Percentiles rank a stretch among this genome's conserved stretches.
These are phyloP conservation scores for Suhomyces faveliae DNA, from an alignment of 805 yeast species.

Conservation along the genomic window DNA sequence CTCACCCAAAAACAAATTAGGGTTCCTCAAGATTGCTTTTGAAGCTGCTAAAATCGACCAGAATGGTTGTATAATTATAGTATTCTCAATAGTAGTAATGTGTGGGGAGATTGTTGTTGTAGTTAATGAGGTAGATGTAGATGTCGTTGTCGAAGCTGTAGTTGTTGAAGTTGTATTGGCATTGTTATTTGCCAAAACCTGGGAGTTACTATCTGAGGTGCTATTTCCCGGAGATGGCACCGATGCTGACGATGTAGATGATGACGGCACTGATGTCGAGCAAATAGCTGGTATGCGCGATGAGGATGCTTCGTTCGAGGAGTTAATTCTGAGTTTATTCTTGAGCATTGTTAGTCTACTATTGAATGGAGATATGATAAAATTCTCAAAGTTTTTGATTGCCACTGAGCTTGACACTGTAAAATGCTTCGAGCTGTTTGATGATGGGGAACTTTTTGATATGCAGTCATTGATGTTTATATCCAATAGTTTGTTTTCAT, in stretches of 20 bases:
- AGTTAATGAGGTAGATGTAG: constrained; percentile 11
- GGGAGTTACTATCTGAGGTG: not conserved
- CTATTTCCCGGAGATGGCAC: not conserved
- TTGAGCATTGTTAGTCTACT: constrained; percentile 9
- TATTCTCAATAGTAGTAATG: constrained; percentile 16
- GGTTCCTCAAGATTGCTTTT: constrained; percentile 28
- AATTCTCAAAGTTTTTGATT: constrained; percentile 14
- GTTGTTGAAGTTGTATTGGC: constrained; percentile 10
- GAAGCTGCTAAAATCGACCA: constrained; percentile 44
- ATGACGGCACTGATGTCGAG: not conserved
- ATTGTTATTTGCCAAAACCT: not conserved
- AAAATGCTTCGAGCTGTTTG: not conserved
- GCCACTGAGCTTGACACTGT: constrained; percentile 10
- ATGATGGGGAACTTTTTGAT: not conserved
- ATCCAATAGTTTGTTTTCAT: constrained; percentile 12
- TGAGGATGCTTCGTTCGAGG: not conserved
- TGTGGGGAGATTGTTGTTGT: constrained; percentile 13
- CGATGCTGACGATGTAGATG: not conserved
- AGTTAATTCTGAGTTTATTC: constrained; percentile 8
- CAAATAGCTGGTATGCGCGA: not conserved
- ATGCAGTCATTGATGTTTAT: constrained; percentile 9
- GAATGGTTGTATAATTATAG: constrained; percentile 35
- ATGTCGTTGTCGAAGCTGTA: constrained; percentile 10
- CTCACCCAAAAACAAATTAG: constrained; percentile 32
- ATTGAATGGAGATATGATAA: constrained; percentile 12